These are phyloP conservation scores for Tulasnella sp. DNA, from an alignment of 768 basidiomycete species.

Conservation along the genomic window DNA sequence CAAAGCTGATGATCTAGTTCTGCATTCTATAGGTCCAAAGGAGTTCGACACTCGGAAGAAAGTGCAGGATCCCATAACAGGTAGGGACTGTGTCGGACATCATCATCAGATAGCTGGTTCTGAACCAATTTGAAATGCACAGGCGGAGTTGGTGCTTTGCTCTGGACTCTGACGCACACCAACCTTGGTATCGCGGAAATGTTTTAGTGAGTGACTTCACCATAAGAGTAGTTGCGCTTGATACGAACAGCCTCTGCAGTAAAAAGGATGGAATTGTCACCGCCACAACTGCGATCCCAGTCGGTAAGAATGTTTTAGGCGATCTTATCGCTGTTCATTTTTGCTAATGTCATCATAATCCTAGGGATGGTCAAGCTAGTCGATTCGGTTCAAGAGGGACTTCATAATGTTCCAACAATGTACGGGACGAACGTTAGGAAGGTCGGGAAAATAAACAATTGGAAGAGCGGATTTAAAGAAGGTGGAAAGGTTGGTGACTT, in stretches of 20 bases:
- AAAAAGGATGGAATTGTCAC: constrained; percentile 36
- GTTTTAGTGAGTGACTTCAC: constrained; percentile 29
- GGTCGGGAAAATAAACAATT: constrained; percentile 33
- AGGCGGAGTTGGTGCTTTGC: constrained; percentile 37
- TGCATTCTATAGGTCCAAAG: constrained; percentile 27
- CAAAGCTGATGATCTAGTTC: not conserved
- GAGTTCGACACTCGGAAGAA: constrained; percentile 33
- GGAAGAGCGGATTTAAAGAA: constrained; percentile 35
- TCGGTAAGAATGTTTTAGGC: constrained; percentile 23
- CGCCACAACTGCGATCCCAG: constrained; percentile 37
- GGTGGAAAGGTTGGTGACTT: constrained; percentile 34
- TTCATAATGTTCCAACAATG: constrained; percentile 32
- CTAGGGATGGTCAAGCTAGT: constrained; percentile 36
- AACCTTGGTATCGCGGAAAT: constrained; percentile 37
- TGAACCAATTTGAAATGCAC: not conserved
- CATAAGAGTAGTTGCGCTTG: no score
- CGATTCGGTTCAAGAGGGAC: constrained; percentile 34
- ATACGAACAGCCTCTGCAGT: constrained; percentile 17
- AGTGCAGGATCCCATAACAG: constrained; percentile 32
- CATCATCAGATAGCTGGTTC: not conserved
- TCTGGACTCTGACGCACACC: constrained; percentile 40
- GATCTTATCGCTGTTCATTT: not conserved
- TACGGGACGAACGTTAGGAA: constrained; percentile 35
- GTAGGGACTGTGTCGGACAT: not conserved
- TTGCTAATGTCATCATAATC: not conserved